A percentile compares a stretch with the other conserved stretches of the same genome.
phyloP scores from a whole-genome alignment of 2,329 filamentous ascomycete species.

The Cytospora paraplurivora region DNA sequence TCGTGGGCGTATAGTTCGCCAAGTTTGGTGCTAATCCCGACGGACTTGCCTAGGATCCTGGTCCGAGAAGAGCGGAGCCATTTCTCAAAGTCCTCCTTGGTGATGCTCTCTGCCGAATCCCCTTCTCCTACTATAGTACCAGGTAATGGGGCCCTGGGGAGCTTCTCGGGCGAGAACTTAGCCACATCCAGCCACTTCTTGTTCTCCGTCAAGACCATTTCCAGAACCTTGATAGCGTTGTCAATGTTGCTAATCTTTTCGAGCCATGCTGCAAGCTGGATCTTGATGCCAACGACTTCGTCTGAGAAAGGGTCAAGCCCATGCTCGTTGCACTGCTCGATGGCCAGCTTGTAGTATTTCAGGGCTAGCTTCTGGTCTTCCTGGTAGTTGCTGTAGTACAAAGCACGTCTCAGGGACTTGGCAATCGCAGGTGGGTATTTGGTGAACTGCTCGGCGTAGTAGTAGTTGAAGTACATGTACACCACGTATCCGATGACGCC shows the following conservation, averaged over 20 bases:
- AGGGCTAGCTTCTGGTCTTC: conserved; percentile 76
- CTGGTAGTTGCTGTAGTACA: conserved; percentile 82
- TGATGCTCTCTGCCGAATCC: conserved; percentile 23
- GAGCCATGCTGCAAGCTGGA: conserved; percentile 77
- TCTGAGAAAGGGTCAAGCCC: conserved; percentile 88
- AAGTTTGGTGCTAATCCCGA: conserved; percentile 80
- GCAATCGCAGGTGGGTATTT: conserved; percentile 70
- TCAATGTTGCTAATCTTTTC: conserved; percentile 73
- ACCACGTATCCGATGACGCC: conserved; percentile 42
- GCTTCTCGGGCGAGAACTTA: conserved; percentile 48
- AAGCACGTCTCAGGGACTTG: conserved; percentile 75
- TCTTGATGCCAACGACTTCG: conserved; percentile 85
- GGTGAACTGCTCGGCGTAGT: conserved; percentile 58
- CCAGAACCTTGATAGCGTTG: conserved; percentile 74
- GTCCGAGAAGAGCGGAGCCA: conserved; percentile 46
- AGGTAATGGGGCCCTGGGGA: conserved; percentile 23
- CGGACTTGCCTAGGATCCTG: conserved; percentile 70
- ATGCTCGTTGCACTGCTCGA: conserved; percentile 71
- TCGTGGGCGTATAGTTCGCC: conserved; percentile 79
- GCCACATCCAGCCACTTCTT: conserved; percentile 59
- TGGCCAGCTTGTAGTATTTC: conserved; percentile 79
- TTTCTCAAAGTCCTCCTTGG: conserved; percentile 47
- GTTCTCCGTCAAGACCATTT: conserved; percentile 73
- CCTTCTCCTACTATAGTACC: conserved; percentile 38
- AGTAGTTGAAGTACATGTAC: conserved; percentile 56